A percentile compares a stretch with the other conserved stretches of the same genome.
Conservation (phyloP, 306 rosid species). For the Medicago arabica region DNA sequence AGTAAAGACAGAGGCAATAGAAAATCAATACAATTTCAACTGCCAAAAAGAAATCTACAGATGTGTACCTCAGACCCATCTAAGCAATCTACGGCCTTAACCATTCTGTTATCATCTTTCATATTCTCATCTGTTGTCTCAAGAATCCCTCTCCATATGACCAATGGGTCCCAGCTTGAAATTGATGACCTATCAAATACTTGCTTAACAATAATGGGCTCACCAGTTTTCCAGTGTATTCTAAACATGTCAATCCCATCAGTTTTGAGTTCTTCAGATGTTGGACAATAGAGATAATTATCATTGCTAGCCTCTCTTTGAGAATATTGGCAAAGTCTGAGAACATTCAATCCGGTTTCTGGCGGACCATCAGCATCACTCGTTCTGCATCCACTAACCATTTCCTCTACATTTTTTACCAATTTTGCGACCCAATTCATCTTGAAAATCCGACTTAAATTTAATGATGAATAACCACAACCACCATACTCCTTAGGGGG, state of each 20-base stretch:
- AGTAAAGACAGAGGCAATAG: constrained; percentile 34
- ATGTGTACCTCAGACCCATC: constrained; percentile 83
- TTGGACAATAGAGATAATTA: constrained; percentile 72
- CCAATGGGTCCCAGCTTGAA: constrained; percentile 89
- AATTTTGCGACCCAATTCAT: constrained; percentile 99
- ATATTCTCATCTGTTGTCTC: constrained; percentile 78
- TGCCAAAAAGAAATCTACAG: constrained; percentile 30
- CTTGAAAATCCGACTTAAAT: constrained; percentile 90
- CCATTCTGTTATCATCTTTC: constrained; percentile 69
- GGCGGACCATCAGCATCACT: constrained; percentile 45
- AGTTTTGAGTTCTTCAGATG: constrained; percentile 71
- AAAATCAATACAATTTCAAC: constrained; percentile 23
- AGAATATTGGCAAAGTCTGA: constrained; percentile 60
- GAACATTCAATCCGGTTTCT: constrained; percentile 51
- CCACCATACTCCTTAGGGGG: constrained; percentile 95
- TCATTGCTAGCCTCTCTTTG: constrained; percentile 65
- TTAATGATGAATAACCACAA: constrained; percentile 73
- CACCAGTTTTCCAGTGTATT: constrained; percentile 84
- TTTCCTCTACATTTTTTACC: constrained; percentile 95
- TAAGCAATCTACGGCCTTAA: constrained; percentile 82
- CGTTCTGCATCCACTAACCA: constrained; percentile 89
- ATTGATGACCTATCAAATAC: constrained; percentile 80
- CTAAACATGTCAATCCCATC: constrained; percentile 79
- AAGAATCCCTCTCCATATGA: constrained; percentile 80
- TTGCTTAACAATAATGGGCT: constrained; percentile 78